A percentile compares a stretch with the other conserved stretches of the same genome.
phyloP scores from a whole-genome alignment of 176 grass and related monocot genomes.

The Miscanthus lutarioriparius region DNA sequence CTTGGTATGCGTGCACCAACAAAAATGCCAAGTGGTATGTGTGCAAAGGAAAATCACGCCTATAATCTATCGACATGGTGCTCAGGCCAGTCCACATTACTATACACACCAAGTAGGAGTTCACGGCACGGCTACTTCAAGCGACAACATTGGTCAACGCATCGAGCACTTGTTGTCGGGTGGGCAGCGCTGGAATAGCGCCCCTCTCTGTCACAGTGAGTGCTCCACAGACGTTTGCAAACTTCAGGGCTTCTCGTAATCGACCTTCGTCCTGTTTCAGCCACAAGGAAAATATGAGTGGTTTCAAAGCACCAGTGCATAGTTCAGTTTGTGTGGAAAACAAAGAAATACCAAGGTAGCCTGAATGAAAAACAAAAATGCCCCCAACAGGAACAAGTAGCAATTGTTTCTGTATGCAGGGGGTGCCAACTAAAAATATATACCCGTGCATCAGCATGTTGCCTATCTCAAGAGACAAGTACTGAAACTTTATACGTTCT shows the following conservation, averaged over 20 bases:
- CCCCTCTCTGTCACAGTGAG: constrained; percentile 85
- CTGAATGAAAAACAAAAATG: not conserved
- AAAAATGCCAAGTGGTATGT: constrained; percentile 2
- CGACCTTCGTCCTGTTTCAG: constrained; percentile 71
- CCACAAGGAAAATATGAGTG: not conserved
- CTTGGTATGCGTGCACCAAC: not conserved
- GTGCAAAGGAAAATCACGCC: not conserved
- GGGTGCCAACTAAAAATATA: not conserved
- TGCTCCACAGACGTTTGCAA: constrained; percentile 86
- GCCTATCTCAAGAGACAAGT: not conserved
- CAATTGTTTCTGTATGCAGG: not conserved
- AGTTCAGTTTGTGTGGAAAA: not conserved
- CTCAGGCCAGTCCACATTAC: not conserved
- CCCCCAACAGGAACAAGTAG: not conserved
- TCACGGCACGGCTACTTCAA: constrained; percentile 25
- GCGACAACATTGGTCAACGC: constrained; percentile 50
- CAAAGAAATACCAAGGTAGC: not conserved
- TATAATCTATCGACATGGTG: constrained; percentile 14
- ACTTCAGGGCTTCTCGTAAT: constrained; percentile 77
- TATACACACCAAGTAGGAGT: constrained; percentile 7
- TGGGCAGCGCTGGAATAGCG: constrained; percentile 84
- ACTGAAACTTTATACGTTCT: not conserved
- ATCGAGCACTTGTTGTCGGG: constrained; percentile 68
- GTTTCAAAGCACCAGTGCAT: not conserved
- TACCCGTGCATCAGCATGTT: not conserved